Conservation (phyloP, 208 protist species). For the Baffinella frigidus region DNA sequence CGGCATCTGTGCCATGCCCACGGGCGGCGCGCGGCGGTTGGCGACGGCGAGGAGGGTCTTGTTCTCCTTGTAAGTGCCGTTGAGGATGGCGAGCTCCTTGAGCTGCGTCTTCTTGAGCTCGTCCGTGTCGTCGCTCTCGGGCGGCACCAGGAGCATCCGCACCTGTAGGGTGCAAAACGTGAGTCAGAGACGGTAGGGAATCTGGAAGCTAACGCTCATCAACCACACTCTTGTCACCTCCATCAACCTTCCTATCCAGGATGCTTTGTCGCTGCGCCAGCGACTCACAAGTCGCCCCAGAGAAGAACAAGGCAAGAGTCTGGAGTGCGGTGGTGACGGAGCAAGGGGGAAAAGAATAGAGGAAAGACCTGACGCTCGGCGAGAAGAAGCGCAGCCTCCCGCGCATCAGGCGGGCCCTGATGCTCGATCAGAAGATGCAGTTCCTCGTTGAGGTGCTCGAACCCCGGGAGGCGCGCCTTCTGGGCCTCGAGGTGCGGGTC, state of each 20-base stretch:
- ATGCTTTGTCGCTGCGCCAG: too few relatives aligned
- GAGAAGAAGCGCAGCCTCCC: not conserved
- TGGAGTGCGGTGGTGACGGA: too few relatives aligned
- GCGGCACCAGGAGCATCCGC: not conserved
- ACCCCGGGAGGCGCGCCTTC: not conserved
- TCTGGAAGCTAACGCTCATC: too few relatives aligned
- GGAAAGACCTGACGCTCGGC: not conserved
- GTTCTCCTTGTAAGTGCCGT: constrained; percentile 58
- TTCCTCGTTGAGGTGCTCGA: constrained; percentile 1
- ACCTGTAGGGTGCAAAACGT: too few relatives aligned
- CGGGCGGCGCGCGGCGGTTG: not conserved
- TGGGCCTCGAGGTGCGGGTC: not conserved
- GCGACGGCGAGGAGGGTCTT: not conserved
- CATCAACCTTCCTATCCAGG: too few relatives aligned
- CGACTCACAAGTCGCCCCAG: too few relatives aligned
- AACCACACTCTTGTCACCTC: too few relatives aligned
- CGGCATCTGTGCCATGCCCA: not conserved
- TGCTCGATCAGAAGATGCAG: constrained; percentile 6
- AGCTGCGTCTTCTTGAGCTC: constrained; percentile 57
- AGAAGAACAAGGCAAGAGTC: too few relatives aligned
- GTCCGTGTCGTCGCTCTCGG: not conserved
- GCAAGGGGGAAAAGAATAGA: too few relatives aligned
- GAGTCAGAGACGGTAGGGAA: too few relatives aligned
- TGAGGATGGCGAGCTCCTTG: constrained; percentile 49
- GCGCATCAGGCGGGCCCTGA: not conserved